Conservation (phyloP, 306 rosid genomes). For the Myrica gale region DNA sequence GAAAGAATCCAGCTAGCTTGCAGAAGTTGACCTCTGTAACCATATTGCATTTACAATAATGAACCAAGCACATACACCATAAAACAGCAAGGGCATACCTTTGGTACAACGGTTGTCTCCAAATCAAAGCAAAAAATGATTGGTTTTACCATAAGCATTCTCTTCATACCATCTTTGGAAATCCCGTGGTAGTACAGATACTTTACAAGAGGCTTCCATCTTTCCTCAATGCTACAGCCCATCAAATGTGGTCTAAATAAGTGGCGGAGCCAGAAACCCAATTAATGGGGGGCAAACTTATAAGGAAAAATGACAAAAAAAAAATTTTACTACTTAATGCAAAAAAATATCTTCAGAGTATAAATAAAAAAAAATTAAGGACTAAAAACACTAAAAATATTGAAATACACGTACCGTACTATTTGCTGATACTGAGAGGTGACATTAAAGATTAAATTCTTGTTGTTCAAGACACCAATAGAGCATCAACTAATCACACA, state of each 20-base stretch:
- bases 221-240: slow-evolving; percentile 86
- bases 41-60: not conserved
- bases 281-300: no score
- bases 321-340: no score
- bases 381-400: no score
- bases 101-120: slow-evolving; percentile 73
- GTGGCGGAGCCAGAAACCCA: no score
- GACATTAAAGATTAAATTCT: no score
- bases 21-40: not conserved
- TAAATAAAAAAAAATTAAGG: no score
- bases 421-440: no score
- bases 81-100: slow-evolving; percentile 50
- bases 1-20: slow-evolving; percentile 14
- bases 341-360: no score
- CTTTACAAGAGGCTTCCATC: slow-evolving; percentile 89
- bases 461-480: no score
- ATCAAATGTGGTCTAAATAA: slow-evolving; percentile 81
- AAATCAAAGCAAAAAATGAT: slow-evolving; percentile 77
- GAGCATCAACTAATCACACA: no score
- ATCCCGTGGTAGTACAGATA: slow-evolving; percentile 78
- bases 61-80: slow-evolving; percentile 3
- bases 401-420: no score
- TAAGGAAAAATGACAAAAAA: no score
- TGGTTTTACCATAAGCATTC: slow-evolving; percentile 80
- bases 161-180: slow-evolving; percentile 83